Conservation (phyloP, 257 asterid species). For the Verbascum thapsus region DNA sequence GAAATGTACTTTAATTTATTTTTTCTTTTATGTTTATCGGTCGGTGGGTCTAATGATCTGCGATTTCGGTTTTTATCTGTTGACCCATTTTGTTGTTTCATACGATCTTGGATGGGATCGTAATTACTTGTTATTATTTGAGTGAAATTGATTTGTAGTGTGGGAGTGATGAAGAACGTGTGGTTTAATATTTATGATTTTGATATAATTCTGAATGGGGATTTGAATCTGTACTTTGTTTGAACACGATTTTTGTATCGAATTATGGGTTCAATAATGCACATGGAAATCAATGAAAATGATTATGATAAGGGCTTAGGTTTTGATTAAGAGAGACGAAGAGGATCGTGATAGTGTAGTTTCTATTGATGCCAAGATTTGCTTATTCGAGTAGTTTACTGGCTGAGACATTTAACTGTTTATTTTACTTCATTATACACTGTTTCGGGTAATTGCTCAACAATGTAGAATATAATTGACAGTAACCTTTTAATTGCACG, state of each 20-base stretch:
- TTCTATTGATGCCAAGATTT: too few species aligned
- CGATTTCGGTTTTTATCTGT: constrained; percentile 1
- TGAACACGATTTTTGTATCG: too few species aligned
- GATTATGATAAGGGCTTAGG: not conserved
- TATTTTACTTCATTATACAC: not conserved
- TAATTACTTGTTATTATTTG: not conserved
- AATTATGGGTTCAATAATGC: too few species aligned
- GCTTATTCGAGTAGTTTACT: too few species aligned
- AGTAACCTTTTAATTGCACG: not conserved
- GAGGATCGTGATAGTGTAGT: too few species aligned
- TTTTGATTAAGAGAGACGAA: not conserved
- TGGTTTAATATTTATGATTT: not conserved
- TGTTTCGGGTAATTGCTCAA: not conserved
- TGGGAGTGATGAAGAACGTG: constrained; percentile 4
- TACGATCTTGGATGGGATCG: constrained; percentile 17
- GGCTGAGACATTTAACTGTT: not conserved
- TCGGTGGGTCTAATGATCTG: constrained; percentile 25
- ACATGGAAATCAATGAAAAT: not conserved
- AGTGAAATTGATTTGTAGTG: constrained; percentile 8
- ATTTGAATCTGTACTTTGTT: too few species aligned
- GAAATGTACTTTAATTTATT: not conserved
- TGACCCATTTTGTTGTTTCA: not conserved
- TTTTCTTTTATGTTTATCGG: not conserved
- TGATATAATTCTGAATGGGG: too few species aligned
- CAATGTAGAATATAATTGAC: not conserved